These are phyloP conservation scores for Camellia granthamiana DNA, from an alignment of 148 eudicot species.

Conservation along the genomic window DNA sequence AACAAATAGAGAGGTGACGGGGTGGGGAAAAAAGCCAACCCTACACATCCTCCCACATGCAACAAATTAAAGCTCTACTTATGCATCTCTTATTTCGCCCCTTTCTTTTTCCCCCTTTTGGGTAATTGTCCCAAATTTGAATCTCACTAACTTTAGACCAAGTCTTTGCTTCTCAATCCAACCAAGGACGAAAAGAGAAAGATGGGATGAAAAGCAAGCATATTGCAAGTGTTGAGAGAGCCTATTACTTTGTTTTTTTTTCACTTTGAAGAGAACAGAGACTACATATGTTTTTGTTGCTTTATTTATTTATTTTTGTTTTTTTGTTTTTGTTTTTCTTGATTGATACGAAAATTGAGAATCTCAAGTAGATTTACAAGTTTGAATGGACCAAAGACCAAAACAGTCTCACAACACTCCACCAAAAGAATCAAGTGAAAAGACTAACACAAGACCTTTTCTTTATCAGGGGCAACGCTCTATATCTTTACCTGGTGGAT, in stretches of 20 bases:
- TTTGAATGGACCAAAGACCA: conserved; percentile 48
- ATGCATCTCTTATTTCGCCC: neutral
- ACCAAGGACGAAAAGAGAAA: conserved; percentile 5
- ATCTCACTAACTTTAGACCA: conserved; percentile 25
- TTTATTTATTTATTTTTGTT: neutral
- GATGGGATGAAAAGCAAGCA: neutral
- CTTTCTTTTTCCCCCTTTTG: conserved; percentile 7
- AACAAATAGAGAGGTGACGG: too few species aligned
- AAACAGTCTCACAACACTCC: conserved; percentile 30
- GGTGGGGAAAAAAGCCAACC: too few species aligned
- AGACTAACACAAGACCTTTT: conserved; percentile 36
- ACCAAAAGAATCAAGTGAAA: conserved; percentile 34
- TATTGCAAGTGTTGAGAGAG: neutral
- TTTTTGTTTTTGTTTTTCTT: neutral
- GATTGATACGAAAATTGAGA: conserved; percentile 15
- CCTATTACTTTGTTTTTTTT: neutral
- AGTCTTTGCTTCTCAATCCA: conserved; percentile 19
- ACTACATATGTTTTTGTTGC: neutral
- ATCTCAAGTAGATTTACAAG: conserved; percentile 20
- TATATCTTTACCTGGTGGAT: conserved; percentile 34
- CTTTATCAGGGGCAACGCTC: conserved; percentile 26
- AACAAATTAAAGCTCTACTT: conserved; percentile 8
- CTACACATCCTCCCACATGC: neutral
- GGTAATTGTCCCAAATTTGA: conserved; percentile 13
- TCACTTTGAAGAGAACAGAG: conserved; percentile 9